Conservation (phyloP, 805 yeast species). For the Sugiyamaella marilandica region DNA sequence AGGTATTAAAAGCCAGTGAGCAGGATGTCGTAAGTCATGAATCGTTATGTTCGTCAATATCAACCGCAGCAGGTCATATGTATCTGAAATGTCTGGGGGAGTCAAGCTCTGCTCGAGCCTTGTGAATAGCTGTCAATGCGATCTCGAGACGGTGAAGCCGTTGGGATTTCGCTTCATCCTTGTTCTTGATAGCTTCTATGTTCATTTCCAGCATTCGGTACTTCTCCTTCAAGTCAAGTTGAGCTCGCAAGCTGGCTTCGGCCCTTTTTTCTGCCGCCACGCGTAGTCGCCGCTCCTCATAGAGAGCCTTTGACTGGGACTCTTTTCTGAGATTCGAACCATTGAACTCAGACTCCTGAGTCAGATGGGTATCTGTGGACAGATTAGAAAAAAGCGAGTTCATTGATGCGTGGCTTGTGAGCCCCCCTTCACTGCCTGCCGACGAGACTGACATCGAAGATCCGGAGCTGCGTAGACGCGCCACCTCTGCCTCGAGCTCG, state of each 20-base stretch:
- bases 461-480: slow-evolving; percentile 2
- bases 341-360: not conserved
- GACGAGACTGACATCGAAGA: not conserved
- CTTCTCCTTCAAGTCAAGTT: slow-evolving; percentile 4
- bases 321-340: slow-evolving; percentile 1
- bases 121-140: slow-evolving; percentile 20
- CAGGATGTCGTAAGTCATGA: not conserved
- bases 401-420: not conserved
- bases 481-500: slow-evolving; percentile 23
- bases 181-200: not conserved
- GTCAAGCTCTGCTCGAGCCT: slow-evolving; percentile 21
- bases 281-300: not conserved
- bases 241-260: not conserved
- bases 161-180: slow-evolving; percentile 11
- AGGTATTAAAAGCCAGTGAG: too few relatives aligned
- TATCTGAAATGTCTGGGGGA: slow-evolving; percentile 16
- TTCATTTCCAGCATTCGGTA: slow-evolving; percentile 5
- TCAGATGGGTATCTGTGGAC: not conserved
- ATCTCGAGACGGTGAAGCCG: slow-evolving; percentile 21
- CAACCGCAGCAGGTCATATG: slow-evolving; percentile 5
- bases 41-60: not conserved
- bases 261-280: not conserved
- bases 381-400: not conserved
- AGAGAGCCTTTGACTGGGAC: not conserved
- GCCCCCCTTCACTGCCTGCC: not conserved